A percentile compares a stretch with the other conserved stretches of the same genome.
phyloP scores from a whole-genome alignment of 257 asterid species.

The Solanum pimpinellifolium region DNA sequence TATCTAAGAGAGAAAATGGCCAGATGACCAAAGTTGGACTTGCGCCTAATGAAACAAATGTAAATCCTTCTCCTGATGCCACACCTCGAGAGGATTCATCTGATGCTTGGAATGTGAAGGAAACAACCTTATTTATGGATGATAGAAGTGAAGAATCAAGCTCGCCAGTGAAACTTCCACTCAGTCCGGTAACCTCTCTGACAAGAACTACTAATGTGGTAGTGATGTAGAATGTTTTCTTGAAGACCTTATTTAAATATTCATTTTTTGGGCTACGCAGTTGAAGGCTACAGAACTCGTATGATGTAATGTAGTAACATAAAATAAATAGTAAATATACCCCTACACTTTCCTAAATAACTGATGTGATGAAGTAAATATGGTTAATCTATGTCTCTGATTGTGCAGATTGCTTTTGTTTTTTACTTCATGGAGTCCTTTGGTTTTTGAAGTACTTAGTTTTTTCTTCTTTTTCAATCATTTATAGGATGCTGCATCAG shows the following conservation, averaged over 20 bases:
- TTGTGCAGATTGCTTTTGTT: background rate
- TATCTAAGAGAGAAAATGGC: slow-evolving; percentile 18
- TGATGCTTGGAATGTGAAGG: slow-evolving; percentile 2
- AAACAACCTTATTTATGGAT: background rate
- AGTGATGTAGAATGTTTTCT: background rate
- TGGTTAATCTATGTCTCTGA: background rate
- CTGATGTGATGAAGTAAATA: background rate
- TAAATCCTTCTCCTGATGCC: slow-evolving; percentile 18
- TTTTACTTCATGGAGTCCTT: background rate
- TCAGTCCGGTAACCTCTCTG: slow-evolving; percentile 31
- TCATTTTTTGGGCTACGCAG: background rate
- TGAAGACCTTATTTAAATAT: background rate
- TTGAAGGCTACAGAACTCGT: background rate
- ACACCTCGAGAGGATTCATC: slow-evolving; percentile 8
- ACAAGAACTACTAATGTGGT: background rate
- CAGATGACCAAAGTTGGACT: slow-evolving; percentile 8
- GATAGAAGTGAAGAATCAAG: slow-evolving; percentile 17
- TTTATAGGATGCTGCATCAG: slow-evolving; percentile 25
- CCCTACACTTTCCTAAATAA: background rate
- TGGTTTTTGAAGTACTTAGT: slow-evolving; percentile 6
- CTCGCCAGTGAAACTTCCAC: slow-evolving; percentile 6
- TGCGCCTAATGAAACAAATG: slow-evolving; percentile 10
- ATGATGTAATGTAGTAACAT: background rate
- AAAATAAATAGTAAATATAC: background rate
- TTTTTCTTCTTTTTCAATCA: background rate